Percentiles rank a stretch among this genome's conserved stretches.
Conservation (phyloP, 495 filamentous ascomycete species). For the Xylaria sp. region DNA sequence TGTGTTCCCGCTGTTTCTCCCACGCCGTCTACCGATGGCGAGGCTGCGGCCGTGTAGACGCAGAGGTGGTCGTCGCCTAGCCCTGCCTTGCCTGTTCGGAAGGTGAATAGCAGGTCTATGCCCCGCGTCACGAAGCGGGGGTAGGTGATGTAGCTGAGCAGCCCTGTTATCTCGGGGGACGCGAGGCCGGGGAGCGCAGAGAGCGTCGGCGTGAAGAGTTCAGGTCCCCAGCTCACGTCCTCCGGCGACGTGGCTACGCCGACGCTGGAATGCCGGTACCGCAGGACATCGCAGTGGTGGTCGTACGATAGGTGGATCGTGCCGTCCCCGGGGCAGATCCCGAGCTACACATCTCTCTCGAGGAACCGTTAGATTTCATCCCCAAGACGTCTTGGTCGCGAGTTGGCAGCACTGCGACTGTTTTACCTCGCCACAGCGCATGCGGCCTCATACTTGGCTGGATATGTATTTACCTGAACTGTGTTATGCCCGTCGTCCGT, state of each 20-base stretch:
- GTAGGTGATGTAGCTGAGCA: conserved; percentile 54
- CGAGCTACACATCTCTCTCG: conserved; percentile 39
- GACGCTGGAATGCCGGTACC: conserved; percentile 50
- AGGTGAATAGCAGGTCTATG: conserved; percentile 49
- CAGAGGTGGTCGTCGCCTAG: conserved; percentile 56
- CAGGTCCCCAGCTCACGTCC: conserved; percentile 43
- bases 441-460: background rate
- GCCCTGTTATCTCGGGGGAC: conserved; percentile 22
- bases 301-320: conserved; percentile 58
- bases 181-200: conserved; percentile 48
- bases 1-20: background rate
- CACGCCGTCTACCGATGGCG: background rate
- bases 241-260: conserved; percentile 46
- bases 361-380: conserved; percentile 16
- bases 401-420: background rate
- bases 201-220: conserved; percentile 50
- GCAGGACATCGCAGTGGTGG: conserved; percentile 53
- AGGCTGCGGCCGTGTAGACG: conserved; percentile 38
- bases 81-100: conserved; percentile 58
- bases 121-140: conserved; percentile 50
- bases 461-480: conserved; percentile 45
- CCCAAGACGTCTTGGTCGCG: background rate
- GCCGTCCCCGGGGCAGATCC: conserved; percentile 54
- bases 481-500: conserved; percentile 59
- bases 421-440: background rate